phyloP scores from a whole-genome alignment of 805 yeast species.

The Hermanozyma aechmeae region DNA sequence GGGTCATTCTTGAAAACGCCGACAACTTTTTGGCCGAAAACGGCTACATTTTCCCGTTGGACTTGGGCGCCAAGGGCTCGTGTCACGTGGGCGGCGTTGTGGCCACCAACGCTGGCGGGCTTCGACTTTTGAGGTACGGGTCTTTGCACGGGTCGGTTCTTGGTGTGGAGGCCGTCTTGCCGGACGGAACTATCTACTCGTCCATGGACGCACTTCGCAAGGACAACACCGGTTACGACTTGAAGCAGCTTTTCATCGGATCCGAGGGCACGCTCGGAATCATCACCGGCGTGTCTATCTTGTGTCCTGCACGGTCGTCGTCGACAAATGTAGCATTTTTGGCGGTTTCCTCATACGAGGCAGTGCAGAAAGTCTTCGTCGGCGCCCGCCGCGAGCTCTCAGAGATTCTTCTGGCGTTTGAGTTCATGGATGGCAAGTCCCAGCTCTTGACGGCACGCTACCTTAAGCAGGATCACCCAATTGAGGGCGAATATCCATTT shows the following conservation, averaged over 20 bases:
- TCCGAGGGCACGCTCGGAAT: constrained; percentile 78
- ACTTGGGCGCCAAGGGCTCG: constrained; percentile 93
- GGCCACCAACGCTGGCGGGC: constrained; percentile 95
- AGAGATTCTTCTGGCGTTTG: constrained; percentile 87
- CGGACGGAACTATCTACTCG: constrained; percentile 75
- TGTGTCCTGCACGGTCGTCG: constrained; percentile 84
- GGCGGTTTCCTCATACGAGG: constrained; percentile 71
- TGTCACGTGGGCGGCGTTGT: constrained; percentile 94
- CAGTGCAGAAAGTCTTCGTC: constrained; percentile 75
- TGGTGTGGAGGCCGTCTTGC: constrained; percentile 87
- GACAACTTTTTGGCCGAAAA: constrained; percentile 67
- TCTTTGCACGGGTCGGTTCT: constrained; percentile 86
- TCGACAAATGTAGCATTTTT: constrained; percentile 82
- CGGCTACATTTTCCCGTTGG: constrained; percentile 90
- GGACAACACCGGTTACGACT: constrained; percentile 92
- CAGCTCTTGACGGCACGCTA: constrained; percentile 57
- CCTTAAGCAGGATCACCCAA: constrained; percentile 59
- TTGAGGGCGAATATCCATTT: constrained; percentile 75
- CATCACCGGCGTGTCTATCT: constrained; percentile 80
- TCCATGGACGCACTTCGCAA: constrained; percentile 82
- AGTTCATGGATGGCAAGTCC: constrained; percentile 77
- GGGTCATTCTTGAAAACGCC: constrained; percentile 79
- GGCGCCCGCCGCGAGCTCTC: constrained; percentile 70
- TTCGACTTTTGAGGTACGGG: constrained; percentile 79
- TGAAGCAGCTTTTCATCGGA: constrained; percentile 89